Evolutionary conservation across 2,329 filamentous ascomycete genomes (phyloP).

Genomic region (Colletotrichum paranaense): DNA sequence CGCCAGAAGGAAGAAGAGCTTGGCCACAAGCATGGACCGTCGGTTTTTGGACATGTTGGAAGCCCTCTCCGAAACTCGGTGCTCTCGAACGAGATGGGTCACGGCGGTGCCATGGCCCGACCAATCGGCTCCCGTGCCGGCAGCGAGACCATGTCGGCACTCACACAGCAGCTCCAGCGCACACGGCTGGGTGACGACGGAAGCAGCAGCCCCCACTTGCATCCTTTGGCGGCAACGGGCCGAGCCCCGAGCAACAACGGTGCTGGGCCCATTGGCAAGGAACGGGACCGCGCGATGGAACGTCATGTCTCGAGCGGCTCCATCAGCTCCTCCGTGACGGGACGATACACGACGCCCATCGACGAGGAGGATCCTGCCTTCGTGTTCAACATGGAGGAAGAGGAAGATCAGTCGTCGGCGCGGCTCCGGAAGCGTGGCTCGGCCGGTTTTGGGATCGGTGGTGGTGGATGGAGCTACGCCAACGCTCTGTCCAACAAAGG

Average conservation of each 20-base stretch:
- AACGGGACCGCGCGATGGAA: slow-evolving; percentile 57
- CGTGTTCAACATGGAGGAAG: slow-evolving; percentile 75
- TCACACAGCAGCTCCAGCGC: slow-evolving; percentile 72
- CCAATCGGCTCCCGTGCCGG: slow-evolving; percentile 55
- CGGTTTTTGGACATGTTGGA: slow-evolving; percentile 74
- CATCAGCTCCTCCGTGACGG: slow-evolving; percentile 64
- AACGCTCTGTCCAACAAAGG: slow-evolving; percentile 38
- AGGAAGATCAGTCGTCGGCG: slow-evolving; percentile 59
- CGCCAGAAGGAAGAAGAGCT: slow-evolving; percentile 69
- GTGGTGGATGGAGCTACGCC: slow-evolving; percentile 54
- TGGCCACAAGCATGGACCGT: slow-evolving; percentile 52
- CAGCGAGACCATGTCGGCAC: slow-evolving; percentile 66
- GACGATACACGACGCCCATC: slow-evolving; percentile 72
- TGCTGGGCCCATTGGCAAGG: slow-evolving; percentile 52
- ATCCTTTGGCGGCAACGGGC: slow-evolving; percentile 57
- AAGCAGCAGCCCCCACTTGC: slow-evolving; percentile 60
- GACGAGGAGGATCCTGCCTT: slow-evolving; percentile 74
- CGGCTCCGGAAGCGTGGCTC: slow-evolving; percentile 62
- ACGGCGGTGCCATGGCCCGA: slow-evolving; percentile 49
- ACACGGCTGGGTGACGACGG: slow-evolving; percentile 64
- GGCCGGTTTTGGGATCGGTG: slow-evolving; percentile 52
- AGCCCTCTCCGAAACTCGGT: slow-evolving; percentile 74
- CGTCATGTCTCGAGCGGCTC: slow-evolving; percentile 71
- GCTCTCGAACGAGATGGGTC: slow-evolving; percentile 64
- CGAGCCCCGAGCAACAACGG: slow-evolving; percentile 52